Base-by-base conservation (phyloP, 208 protist species). In the Trypanosoma scelopori region DNA sequence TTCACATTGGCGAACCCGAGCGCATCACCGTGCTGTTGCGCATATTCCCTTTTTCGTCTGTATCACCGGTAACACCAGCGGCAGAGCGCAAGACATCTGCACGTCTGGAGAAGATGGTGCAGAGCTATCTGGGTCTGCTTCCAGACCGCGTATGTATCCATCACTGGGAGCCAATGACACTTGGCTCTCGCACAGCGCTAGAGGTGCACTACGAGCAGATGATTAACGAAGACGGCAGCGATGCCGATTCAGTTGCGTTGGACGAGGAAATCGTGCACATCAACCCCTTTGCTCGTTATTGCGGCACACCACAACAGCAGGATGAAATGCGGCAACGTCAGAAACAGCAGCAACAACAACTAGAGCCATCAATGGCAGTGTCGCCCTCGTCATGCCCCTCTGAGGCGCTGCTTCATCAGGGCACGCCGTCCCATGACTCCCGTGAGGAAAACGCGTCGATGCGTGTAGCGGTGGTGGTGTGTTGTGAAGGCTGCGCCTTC, bases 201-300 rank as follows among this genome's bases (percentile, higher is more conserved):
- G 74, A 76, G 56, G 37, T 89, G 27, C 80, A 84, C 57, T 91
- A 86, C 61, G 69, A 78, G 59, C 72, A 71, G 48, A 35, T 48
- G 5, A 43, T 42, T 41, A 63, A 42, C n/a, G 63, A 43, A 20
- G 65, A 50, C 39, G 45, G 22, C 49, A 68, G 48, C 37, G 69
- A 50, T 30, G 49, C 49, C 2, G 69, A 43, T 1, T 68, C 37
- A 5, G 42, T 74, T 11, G 68, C 65, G 50, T 51, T 91, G 35
- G 87, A 93, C 49, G 84, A 87, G 27, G 82, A 83, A 61, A 66
- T 91, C 13, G 84, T 84, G 5, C 67, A 72, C 62, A 73, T 85
- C 32, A 93, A 93, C 70, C 87, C 87, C 7, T 87, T 93, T 55
- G 74, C 79, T 18, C 51, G 23, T 30, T 65, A 65, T 28, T 61